Evolutionary conservation across 495 filamentous ascomycete genomes (phyloP).

Genomic region (Aspergillus olivimuriae): DNA sequence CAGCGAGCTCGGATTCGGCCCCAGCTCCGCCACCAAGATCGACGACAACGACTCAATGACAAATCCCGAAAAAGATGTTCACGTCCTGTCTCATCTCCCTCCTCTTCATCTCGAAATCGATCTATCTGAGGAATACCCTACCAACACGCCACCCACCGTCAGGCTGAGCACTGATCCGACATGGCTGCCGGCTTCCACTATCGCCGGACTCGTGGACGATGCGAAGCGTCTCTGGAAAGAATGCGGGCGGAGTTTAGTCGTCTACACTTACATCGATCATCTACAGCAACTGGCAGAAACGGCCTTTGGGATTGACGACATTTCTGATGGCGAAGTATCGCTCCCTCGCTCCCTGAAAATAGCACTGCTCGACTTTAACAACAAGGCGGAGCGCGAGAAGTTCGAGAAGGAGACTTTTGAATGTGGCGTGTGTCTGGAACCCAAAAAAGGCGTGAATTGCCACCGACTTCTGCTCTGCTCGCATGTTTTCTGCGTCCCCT

Average conservation of each 20-base stretch:
- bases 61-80: constrained; percentile 41
- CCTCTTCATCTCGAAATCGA: constrained; percentile 61
- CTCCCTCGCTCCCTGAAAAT: constrained; percentile 55
- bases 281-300: constrained; percentile 73
- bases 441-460: constrained; percentile 81
- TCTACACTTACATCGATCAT: constrained; percentile 82
- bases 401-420: constrained; percentile 85
- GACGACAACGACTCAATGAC: constrained; percentile 11
- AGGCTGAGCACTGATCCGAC: constrained; percentile 56
- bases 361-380: constrained; percentile 72
- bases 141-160: constrained; percentile 56
- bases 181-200: constrained; percentile 60
- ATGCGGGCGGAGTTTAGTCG: constrained; percentile 64
- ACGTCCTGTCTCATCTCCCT: constrained; percentile 69
- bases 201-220: constrained; percentile 56
- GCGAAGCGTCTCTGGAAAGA: constrained; percentile 72
- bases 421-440: constrained; percentile 86
- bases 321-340: constrained; percentile 34
- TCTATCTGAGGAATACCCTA: constrained; percentile 73
- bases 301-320: constrained; percentile 64
- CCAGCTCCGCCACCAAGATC: constrained; percentile 16
- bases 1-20: constrained; percentile 9
- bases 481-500: constrained; percentile 84
- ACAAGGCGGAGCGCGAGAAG: constrained; percentile 58
- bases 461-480: constrained; percentile 71